phyloP scores from a whole-genome alignment of 169 alveolate genomes.

The Cryptosporidium sp. region DNA sequence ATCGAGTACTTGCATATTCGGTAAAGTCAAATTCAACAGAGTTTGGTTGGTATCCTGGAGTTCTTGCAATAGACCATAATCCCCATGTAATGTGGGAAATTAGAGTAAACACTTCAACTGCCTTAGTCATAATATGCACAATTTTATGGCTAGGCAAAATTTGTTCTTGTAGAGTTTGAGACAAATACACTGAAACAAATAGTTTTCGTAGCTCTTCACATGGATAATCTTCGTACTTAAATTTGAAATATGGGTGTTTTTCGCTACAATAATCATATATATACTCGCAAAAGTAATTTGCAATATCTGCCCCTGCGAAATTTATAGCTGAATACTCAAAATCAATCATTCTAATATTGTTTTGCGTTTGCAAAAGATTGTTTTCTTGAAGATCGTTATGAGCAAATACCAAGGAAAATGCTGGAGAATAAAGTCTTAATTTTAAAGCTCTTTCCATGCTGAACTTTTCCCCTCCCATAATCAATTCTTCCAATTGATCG shows the following conservation, averaged over 20 bases:
- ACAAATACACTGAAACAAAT: constrained; percentile 81
- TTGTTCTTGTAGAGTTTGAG: constrained; percentile 76
- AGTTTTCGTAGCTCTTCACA: constrained; percentile 80
- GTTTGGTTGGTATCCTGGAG: constrained; percentile 74
- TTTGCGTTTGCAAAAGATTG: constrained; percentile 79
- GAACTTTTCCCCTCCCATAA: constrained; percentile 39
- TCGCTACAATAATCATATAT: constrained; percentile 79
- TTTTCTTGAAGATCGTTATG: constrained; percentile 85
- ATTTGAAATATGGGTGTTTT: constrained; percentile 79
- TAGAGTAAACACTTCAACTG: constrained; percentile 81
- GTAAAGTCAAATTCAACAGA: constrained; percentile 78
- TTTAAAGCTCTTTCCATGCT: neutral
- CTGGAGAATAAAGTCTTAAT: constrained; percentile 60
- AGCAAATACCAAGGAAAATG: constrained; percentile 81
- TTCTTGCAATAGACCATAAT: constrained; percentile 82
- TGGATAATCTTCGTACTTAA: constrained; percentile 78
- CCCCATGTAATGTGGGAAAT: constrained; percentile 84
- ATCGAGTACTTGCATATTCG: constrained; percentile 66
- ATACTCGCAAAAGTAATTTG: constrained; percentile 82
- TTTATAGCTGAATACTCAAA: constrained; percentile 84
- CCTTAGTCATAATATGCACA: constrained; percentile 76
- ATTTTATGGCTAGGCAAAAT: constrained; percentile 69
- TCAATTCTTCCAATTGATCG: constrained; percentile 17
- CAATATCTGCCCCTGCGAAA: constrained; percentile 83
- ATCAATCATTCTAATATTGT: constrained; percentile 82